Conservation (phyloP, 495 filamentous ascomycete genomes). For the Podospora didyma region DNA sequence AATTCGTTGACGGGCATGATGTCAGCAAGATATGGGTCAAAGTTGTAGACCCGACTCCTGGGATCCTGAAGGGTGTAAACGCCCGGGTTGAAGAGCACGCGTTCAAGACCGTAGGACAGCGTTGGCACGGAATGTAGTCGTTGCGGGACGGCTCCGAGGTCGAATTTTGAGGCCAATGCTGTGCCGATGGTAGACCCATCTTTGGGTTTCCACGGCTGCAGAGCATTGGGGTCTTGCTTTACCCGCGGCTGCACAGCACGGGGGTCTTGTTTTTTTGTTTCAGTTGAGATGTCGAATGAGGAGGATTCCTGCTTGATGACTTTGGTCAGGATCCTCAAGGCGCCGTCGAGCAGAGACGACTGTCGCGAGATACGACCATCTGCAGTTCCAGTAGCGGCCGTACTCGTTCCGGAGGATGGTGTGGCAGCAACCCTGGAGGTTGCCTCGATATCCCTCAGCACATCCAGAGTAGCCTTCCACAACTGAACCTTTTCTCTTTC, state of each 20-base stretch:
- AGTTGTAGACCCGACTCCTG: slow-evolving; percentile 85
- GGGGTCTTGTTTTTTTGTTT: slow-evolving; percentile 36
- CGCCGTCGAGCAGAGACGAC: neutral
- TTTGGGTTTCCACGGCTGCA: no score
- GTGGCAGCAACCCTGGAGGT: no score
- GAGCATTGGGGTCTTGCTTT: no score
- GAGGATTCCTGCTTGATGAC: slow-evolving; percentile 15
- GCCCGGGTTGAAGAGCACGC: slow-evolving; percentile 93
- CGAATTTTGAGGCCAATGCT: no score
- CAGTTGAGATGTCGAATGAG: slow-evolving; percentile 24
- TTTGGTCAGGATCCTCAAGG: neutral
- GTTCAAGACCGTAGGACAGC: slow-evolving; percentile 75
- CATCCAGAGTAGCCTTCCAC: slow-evolving; percentile 8
- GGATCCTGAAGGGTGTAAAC: slow-evolving; percentile 90
- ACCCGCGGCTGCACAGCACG: no score
- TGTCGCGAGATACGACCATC: no score
- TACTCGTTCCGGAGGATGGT: no score
- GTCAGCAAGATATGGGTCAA: slow-evolving; percentile 85
- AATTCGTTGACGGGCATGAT: slow-evolving; percentile 93
- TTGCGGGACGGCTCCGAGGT: no score
- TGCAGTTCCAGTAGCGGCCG: no score
- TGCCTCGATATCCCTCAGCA: slow-evolving; percentile 9
- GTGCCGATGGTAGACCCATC: no score
- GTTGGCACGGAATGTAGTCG: slow-evolving; percentile 59
- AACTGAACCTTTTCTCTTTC: no score